Evolutionary conservation across 2,329 filamentous ascomycete species (phyloP), one percentile per base, ranked within the genome.

Genomic region (Fusarium caatingaense): DNA sequence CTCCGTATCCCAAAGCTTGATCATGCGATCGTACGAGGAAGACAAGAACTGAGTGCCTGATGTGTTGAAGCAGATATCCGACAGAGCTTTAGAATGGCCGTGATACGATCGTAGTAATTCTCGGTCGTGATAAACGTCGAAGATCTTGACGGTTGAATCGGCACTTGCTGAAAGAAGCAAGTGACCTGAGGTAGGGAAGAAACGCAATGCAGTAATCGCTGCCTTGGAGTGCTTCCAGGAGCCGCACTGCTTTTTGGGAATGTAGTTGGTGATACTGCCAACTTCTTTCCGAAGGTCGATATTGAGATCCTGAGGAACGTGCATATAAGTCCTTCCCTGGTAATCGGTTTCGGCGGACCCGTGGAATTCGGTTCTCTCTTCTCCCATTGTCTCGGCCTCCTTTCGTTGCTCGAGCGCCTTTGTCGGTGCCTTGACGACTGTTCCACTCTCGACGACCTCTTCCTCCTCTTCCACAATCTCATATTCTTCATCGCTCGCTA

Each of bases 1-100:
- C 80, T 99, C 96, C 1, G 95, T 98, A 76, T 99, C 96, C 96
- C 96, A 99, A 30, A 99, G 86, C 82, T 98, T 98, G 84, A 98
- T 98, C 83, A 93, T 92, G 56, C 95, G 92, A 79, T 99, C 96
- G 80, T 97, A 99, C 18, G 93, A 96, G 2, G 93, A 92, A 5
- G 94, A 94, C 27, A 99, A 82, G 84, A 99, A 99, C 57, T 92
- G 92, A 13, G 89, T 92, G 55, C 96, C 96, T 32, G 89, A 87
- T 6, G 86, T 86, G 76, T 94, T 94, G 87, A 98, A 98, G 73
- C 92, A 92, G 46, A 96, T 89, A 77, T 98, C 95, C 28, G 94
- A 95, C 27, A 98, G 86, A 20, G 93, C 92, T 81, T 98, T 98
- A 34, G 87, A 91, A 79, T 99, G 96, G 12, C 96, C 96, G 20